phyloP scores from a whole-genome alignment of 1,139 yeast species.

The Citeromyces hawaiiensis region DNA sequence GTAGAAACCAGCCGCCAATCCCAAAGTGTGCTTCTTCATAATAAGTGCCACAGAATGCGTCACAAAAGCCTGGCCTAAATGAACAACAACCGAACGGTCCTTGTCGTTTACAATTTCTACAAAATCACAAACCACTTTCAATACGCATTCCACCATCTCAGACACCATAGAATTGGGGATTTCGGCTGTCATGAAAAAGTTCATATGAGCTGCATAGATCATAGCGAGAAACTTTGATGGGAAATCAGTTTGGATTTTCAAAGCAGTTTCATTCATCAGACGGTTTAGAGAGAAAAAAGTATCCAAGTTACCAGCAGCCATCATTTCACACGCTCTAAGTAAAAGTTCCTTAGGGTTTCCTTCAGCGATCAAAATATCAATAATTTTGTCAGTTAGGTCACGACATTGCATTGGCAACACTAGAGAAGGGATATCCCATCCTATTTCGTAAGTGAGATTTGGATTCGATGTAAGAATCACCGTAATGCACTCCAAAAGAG shows the following conservation, averaged over 20 bases:
- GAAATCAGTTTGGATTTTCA: constrained; percentile 43
- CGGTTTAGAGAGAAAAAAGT: constrained; percentile 54
- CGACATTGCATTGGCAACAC: constrained; percentile 19
- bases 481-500: constrained; percentile 25
- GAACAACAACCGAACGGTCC: neutral
- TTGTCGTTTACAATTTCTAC: neutral
- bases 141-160: neutral
- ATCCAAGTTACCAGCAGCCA: constrained; percentile 26
- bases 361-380: constrained; percentile 33
- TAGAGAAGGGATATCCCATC: constrained; percentile 78
- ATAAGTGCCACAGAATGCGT: neutral
- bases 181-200: constrained; percentile 19
- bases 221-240: constrained; percentile 72
- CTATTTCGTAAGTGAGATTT: constrained; percentile 51
- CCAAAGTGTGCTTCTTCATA: neutral
- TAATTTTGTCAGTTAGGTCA: constrained; percentile 14
- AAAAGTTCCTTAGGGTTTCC: constrained; percentile 79
- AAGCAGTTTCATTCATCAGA: constrained; percentile 37
- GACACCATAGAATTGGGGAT: constrained; percentile 8
- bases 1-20: neutral
- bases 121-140: neutral
- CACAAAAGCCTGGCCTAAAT: neutral
- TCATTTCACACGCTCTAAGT: constrained; percentile 27
- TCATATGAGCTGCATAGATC: constrained; percentile 42
- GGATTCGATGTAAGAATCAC: constrained; percentile 27